A percentile compares a stretch with the other conserved stretches of the same genome.
Conservation (phyloP, 805 yeast genomes). For the Isabelozyma rhagii region DNA sequence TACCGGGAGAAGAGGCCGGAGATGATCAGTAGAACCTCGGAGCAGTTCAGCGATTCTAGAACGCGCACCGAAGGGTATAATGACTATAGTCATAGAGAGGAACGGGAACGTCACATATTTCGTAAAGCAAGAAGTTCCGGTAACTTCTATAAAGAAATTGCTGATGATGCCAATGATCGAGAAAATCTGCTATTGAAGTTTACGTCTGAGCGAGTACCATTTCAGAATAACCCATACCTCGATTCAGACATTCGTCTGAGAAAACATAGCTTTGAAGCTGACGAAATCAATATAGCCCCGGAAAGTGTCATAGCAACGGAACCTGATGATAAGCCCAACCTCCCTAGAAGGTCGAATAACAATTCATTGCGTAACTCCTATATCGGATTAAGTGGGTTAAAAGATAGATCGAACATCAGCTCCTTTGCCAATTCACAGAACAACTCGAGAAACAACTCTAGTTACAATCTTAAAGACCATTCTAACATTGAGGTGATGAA, state of each 20-base stretch:
- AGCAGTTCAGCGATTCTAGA: not conserved
- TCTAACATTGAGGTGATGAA: conserved; percentile 10
- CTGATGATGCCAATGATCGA: conserved; percentile 2
- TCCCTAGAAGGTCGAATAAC: conserved; percentile 27
- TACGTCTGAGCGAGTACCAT: conserved; percentile 20
- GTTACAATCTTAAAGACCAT: conserved; percentile 15
- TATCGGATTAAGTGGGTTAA: conserved; percentile 37
- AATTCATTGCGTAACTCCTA: conserved; percentile 32
- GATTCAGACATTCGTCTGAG: conserved; percentile 6
- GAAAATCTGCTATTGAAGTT: conserved; percentile 10
- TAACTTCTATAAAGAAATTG: conserved; percentile 18
- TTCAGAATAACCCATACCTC: conserved; percentile 23
- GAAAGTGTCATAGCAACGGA: not conserved
- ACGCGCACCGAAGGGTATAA: conserved; percentile 3
- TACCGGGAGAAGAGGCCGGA: not conserved
- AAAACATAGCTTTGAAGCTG: not conserved
- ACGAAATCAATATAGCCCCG: not conserved
- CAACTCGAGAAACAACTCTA: conserved; percentile 15
- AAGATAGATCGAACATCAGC: conserved; percentile 20
- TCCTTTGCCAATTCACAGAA: conserved; percentile 5
- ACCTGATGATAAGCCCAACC: conserved; percentile 25
- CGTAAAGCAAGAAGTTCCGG: conserved; percentile 36
- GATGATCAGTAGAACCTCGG: not conserved
- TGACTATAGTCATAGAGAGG: not conserved
- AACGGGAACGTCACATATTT: conserved; percentile 6